Base-by-base conservation (phyloP, 2,329 filamentous ascomycete genomes). In the Metarhizium anisopliae region DNA sequence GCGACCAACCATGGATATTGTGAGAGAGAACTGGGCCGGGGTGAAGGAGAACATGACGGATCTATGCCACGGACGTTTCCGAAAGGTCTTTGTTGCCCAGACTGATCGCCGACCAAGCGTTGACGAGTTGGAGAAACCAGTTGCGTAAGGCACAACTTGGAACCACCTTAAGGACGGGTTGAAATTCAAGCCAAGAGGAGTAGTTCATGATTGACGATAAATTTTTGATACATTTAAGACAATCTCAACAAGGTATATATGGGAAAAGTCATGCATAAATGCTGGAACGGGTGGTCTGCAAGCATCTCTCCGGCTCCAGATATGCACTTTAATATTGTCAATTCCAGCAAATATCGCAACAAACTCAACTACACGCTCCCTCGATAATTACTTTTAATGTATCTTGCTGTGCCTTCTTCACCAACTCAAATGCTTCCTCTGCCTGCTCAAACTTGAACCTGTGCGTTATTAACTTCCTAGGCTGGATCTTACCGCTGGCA, bases 1-100 rank as follows among this genome's bases (percentile, higher is more conserved):
- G 52, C 76, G 79, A 58, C 84, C 85, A 0, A 89, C 85, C 0
- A 71, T 73, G 47, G 78, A 85, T 49, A 75, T 88, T 49, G 83
- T 88, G 0, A 73, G 71, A 56, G 75, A 85, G 72, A 87, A 87
- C 63, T 70, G 65, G 69, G 65, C 66, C 7, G 64, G 64, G 32
- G 67, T 67, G 2, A 69, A 66, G 63, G 63, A 70, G 50, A 71
- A 64, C 1, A 60, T 65, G 11, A 55, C 45, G 2, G 62, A 70
- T 14, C 40, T 70, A 7, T 59, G 51, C 18, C 54, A 55, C 8
- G 58, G 59, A 4, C 62, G 59, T 3, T 64, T 66, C 54, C 52
- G 51, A 10, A 63, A 65, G 56, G 61, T 65, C 3, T 58, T 66
- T 50, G 58, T 51, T 6, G 60, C 59, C 8, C 63, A 65, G 56